Base-by-base conservation (phyloP, 192 early-diverging fungal species). In the Backusella morwellensis region DNA sequence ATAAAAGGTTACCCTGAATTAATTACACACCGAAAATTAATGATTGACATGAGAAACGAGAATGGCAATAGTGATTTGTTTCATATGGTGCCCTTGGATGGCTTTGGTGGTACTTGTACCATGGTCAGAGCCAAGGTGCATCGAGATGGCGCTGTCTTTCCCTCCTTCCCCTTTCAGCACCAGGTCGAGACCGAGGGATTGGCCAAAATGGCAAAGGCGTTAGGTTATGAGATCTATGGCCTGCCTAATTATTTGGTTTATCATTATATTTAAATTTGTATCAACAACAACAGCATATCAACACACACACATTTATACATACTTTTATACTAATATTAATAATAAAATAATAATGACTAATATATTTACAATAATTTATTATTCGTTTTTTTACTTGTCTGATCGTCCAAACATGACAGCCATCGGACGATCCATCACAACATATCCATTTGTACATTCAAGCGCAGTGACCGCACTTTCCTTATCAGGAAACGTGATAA, bases 141-240 rank as follows among this genome's bases (percentile, higher is more conserved):
- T 78, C 90, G 91, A 0, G 85, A 87, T 32, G 92, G 91, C 6
- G 86, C 90, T 32, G 85, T 84, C 4, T 93, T 92, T 67, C 91
- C 92, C 1, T 74, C 88, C 0, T 85, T 85, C 72, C 84, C 90
- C 38, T 87, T 89, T 14, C 85, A 88, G 36, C 92, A 92, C 68
- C 85, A 88, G 69, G 87, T 93, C 4, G 92, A 93, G 74, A 92
- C 90, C 21, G 92, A 93, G 82, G 92, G 90, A 0, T 83, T 93
- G 78, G 92, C 90, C 11, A 93, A 90, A 75, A 88, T 92, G 76
- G 91, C 91, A 68, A 91, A 89, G 76, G 86, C 80, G 0, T 68
- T 88, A 50, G 91, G 91, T 0, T 92, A 85, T 74, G 84, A 82
- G 17, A 87, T 92, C 3, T 90, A 76, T 73, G 92, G 92, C 0